Evolutionary conservation across 768 basidiomycete species (phyloP).

Genomic region (Cyclocybe aegerita): DNA sequence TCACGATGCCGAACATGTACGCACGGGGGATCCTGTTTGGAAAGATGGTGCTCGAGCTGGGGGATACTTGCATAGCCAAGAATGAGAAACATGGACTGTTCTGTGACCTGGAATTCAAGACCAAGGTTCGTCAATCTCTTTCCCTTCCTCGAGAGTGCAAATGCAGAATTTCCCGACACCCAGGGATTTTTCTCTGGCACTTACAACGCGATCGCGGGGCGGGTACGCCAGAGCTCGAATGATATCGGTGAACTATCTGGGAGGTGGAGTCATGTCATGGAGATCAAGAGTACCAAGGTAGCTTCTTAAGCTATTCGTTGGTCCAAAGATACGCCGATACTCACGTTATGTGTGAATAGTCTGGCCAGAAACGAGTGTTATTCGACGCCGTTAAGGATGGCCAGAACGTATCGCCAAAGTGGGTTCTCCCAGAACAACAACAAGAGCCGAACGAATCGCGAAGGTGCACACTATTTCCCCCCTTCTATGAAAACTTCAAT

Average conservation of each 20-base stretch:
- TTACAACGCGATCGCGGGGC: slow-evolving; percentile 88
- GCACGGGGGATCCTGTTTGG: slow-evolving; percentile 85
- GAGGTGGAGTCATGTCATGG: slow-evolving; percentile 90
- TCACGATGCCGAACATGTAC: slow-evolving; percentile 99
- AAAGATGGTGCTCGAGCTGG: slow-evolving; percentile 95
- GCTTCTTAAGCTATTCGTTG: slow-evolving; percentile 9
- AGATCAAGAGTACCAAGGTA: slow-evolving; percentile 73
- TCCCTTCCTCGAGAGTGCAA: neutral
- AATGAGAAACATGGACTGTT: slow-evolving; percentile 73
- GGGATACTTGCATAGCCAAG: slow-evolving; percentile 83
- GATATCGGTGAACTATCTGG: slow-evolving; percentile 88
- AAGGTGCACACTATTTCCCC: slow-evolving; percentile 40
- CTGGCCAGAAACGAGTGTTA: slow-evolving; percentile 67
- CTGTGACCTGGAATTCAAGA: slow-evolving; percentile 95
- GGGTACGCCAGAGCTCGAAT: slow-evolving; percentile 59
- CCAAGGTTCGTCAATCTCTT: slow-evolving; percentile 60
- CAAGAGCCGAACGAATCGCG: slow-evolving; percentile 92
- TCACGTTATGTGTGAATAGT: slow-evolving; percentile 34
- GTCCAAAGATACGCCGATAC: neutral
- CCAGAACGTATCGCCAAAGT: slow-evolving; percentile 73
- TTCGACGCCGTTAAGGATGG: slow-evolving; percentile 86
- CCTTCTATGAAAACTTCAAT: neutral
- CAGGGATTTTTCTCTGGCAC: slow-evolving; percentile 97
- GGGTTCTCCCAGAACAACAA: slow-evolving; percentile 79
- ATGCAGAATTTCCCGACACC: neutral